Percentiles rank a stretch among this genome's conserved stretches.
phyloP scores from a whole-genome alignment of 164 flowering plant species.

The Magnolia changhungtana region DNA sequence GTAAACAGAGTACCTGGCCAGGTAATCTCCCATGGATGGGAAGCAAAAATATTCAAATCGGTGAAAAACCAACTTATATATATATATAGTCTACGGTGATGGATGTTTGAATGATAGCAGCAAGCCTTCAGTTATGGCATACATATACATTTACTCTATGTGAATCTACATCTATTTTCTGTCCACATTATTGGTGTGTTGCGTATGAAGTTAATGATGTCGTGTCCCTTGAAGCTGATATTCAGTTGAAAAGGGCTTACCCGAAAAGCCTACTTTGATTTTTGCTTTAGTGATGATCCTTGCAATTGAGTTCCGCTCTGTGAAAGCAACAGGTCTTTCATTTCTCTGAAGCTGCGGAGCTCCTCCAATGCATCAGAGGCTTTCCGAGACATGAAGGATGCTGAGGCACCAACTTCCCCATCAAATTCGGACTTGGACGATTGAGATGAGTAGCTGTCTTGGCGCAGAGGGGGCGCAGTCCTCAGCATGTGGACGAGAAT shows the following conservation, averaged over 20 bases:
- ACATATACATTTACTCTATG: not conserved
- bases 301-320: conserved; percentile 47
- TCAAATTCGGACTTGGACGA: conserved; percentile 39
- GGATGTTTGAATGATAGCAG: not conserved
- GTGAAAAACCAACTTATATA: too few relatives aligned
- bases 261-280: conserved; percentile 18
- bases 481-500: conserved; percentile 78
- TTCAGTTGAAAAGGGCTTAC: not conserved
- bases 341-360: conserved; percentile 64
- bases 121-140: conserved; percentile 8
- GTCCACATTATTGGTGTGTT: not conserved
- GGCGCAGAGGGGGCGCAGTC: conserved; percentile 85
- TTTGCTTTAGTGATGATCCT: conserved; percentile 16
- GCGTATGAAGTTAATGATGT: not conserved
- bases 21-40: too few relatives aligned
- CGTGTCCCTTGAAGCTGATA: not conserved
- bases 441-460: conserved; percentile 61
- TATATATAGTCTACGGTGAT: too few relatives aligned
- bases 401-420: conserved; percentile 49
- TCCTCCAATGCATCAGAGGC: conserved; percentile 85
- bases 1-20: too few relatives aligned
- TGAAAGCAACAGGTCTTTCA: conserved; percentile 74
- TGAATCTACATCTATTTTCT: not conserved
- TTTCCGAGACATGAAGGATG: conserved; percentile 58
- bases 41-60: too few relatives aligned